Conservation (phyloP, 2,329 filamentous ascomycete species). For the Camptophora hylomeconis region DNA sequence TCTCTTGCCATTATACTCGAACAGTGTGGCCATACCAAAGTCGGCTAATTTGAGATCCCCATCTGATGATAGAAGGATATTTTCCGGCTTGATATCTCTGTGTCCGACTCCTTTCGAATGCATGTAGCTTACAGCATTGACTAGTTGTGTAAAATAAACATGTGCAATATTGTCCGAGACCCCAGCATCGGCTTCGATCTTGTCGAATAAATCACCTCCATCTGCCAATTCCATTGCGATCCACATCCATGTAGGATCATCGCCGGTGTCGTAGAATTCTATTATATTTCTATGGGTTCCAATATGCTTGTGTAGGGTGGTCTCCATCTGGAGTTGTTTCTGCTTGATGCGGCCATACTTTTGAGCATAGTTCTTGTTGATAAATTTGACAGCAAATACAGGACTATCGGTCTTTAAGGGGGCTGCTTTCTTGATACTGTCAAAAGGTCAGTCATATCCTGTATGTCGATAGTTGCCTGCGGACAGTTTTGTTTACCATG, state of each 20-base stretch:
- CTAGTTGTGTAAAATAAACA: slow-evolving; percentile 85
- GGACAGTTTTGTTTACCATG: slow-evolving; percentile 51
- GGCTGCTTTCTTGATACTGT: slow-evolving; percentile 81
- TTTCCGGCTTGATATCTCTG: slow-evolving; percentile 85
- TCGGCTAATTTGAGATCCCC: slow-evolving; percentile 91
- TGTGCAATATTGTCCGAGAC: slow-evolving; percentile 92
- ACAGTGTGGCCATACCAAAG: slow-evolving; percentile 90
- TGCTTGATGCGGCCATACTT: slow-evolving; percentile 76
- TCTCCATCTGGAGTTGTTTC: slow-evolving; percentile 85
- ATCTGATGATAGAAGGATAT: slow-evolving; percentile 73
- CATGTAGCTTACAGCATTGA: slow-evolving; percentile 85
- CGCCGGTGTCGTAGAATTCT: slow-evolving; percentile 75
- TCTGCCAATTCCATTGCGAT: slow-evolving; percentile 97
- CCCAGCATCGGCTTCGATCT: slow-evolving; percentile 94
- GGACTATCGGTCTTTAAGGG: slow-evolving; percentile 57
- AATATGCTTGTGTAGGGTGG: slow-evolving; percentile 76
- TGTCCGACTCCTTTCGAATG: slow-evolving; percentile 93
- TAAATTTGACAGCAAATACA: slow-evolving; percentile 94
- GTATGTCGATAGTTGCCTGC: slow-evolving; percentile 17
- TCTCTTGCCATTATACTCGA: slow-evolving; percentile 70
- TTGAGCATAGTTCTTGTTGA: slow-evolving; percentile 91
- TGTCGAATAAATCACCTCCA: slow-evolving; percentile 94
- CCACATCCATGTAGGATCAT: slow-evolving; percentile 83
- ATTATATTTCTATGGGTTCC: slow-evolving; percentile 89
- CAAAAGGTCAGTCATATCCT: slow-evolving; percentile 17